Evolutionary conservation across 2,329 filamentous ascomycete genomes (phyloP), one percentile per base, ranked within the genome.

Genomic region (Xylaria arbuscula): DNA sequence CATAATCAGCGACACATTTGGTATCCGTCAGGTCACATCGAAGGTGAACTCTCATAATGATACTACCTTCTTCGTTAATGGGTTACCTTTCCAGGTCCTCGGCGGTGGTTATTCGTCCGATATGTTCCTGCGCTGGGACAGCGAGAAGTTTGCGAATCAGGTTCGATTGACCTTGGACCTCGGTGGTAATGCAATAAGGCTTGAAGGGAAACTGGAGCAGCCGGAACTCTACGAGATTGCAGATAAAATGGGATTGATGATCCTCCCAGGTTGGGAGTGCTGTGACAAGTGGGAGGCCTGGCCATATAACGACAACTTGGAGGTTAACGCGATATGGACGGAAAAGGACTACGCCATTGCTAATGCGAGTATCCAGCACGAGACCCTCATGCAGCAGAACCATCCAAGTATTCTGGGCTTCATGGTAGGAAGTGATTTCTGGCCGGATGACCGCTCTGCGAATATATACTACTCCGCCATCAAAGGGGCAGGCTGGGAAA

Each of bases 221-320:
- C 86, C 87, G 0, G 83, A 86, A 69, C 78, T 91, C 0, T 91
- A 90, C 72, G 81, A 86, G 0, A 79, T 89, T 1, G 86, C 88
- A 0, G 88, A 90, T 72, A 80, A 82, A 2, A 79, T 89, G 72
- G 89, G 89, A 0, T 73, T 90, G 42, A 89, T 91, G 87, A 77
- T 90, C 0, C 79, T 91, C 45, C 80, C 87, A 0, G 89, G 89
- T 0, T 91, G 88, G 88, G 88, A 90, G 68, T 91, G 89, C 76
- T 91, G 89, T 75, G 86, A 90, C 72, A 90, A 90, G 74, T 91
- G 89, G 89, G 89, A 91, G 73, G 86, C 84, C 0, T 91, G 88
- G 88, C 76, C 73, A 57, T 89, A 90, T 75, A 90, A 90, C 71
- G 76, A 85, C 13, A 85, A 90, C 56, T 70, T 85, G 7, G 68